These are phyloP conservation scores for Aplosporella prunicola DNA, from an alignment of 2,329 filamentous ascomycete species.

Conservation along the genomic window DNA sequence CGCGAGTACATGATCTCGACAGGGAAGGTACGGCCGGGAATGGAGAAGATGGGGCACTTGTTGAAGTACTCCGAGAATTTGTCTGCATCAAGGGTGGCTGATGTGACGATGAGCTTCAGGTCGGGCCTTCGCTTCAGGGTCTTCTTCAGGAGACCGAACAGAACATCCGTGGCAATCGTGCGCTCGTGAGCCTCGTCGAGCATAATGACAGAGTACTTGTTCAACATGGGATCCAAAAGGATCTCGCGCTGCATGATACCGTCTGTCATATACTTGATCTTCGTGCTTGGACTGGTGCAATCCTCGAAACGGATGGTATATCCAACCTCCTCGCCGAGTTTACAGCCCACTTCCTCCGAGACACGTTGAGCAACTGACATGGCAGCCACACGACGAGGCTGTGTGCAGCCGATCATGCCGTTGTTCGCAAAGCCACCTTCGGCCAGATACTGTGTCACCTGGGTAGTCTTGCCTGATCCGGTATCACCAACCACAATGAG, in stretches of 20 bases:
- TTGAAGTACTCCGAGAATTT: slow-evolving; percentile 97
- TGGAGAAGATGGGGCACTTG: slow-evolving; percentile 90
- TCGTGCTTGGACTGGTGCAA: slow-evolving; percentile 75
- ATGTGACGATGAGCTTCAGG: slow-evolving; percentile 98
- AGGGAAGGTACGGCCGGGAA: slow-evolving; percentile 88
- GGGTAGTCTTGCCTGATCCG: slow-evolving; percentile 93
- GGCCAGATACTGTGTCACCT: slow-evolving; percentile 88
- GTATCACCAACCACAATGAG: slow-evolving; percentile 96
- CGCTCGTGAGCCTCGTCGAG: slow-evolving; percentile 97
- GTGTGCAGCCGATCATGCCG: slow-evolving; percentile 90
- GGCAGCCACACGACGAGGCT: slow-evolving; percentile 91
- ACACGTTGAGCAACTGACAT: slow-evolving; percentile 99
- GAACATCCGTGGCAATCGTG: slow-evolving; percentile 90
- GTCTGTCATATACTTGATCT: slow-evolving; percentile 99
- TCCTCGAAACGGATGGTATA: slow-evolving; percentile 99
- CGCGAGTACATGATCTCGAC: slow-evolving; percentile 93
- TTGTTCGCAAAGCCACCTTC: slow-evolving; percentile 82
- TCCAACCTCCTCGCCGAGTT: slow-evolving; percentile 85
- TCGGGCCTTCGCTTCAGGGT: slow-evolving; percentile 73
- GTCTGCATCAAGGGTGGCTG: slow-evolving; percentile 91
- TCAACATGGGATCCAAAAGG: slow-evolving; percentile 89
- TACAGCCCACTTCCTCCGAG: slow-evolving; percentile 90
- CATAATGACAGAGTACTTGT: slow-evolving; percentile 93
- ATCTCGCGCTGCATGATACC: slow-evolving; percentile 96
- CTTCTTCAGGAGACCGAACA: slow-evolving; percentile 94